phyloP scores from a whole-genome alignment of 352 stramenopile genomes.

The Globisporangium sylvaticum region DNA sequence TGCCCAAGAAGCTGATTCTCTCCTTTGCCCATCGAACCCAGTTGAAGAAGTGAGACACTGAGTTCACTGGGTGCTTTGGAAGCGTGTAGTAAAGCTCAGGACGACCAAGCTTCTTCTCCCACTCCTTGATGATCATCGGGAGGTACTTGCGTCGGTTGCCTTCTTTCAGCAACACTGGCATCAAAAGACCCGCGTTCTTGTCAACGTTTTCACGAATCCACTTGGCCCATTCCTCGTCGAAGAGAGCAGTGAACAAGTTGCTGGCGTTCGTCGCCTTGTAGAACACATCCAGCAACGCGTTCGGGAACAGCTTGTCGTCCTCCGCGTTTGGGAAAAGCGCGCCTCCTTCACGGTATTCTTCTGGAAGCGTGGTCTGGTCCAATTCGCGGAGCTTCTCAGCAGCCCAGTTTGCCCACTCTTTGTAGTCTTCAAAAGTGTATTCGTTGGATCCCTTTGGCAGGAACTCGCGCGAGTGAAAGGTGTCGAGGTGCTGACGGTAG shows the following conservation, averaged over 20 bases:
- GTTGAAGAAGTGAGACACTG: constrained; percentile 64
- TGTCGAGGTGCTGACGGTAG: constrained; percentile 80
- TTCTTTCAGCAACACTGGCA: constrained; percentile 37
- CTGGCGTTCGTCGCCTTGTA: constrained; percentile 38
- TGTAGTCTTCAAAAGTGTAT: constrained; percentile 57
- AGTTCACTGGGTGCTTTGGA: constrained; percentile 53
- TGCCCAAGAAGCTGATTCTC: constrained; percentile 56
- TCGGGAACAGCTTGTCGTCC: constrained; percentile 52
- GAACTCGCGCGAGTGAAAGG: constrained; percentile 73
- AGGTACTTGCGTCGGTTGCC: constrained; percentile 57
- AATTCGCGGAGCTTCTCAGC: constrained; percentile 41
- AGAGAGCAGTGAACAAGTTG: constrained; percentile 61
- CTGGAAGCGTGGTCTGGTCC: constrained; percentile 37
- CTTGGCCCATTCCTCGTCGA: constrained; percentile 46
- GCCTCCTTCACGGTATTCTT: constrained; percentile 55
- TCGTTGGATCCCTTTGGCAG: constrained; percentile 42
- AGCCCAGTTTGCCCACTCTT: constrained; percentile 60
- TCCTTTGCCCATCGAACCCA: constrained; percentile 85
- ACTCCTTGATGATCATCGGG: constrained; percentile 44
- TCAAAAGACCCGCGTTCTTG: constrained; percentile 42
- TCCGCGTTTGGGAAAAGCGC: constrained; percentile 54
- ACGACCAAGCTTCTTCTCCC: constrained; percentile 53
- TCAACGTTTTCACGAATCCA: constrained; percentile 64
- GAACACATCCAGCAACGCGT: constrained; percentile 61
- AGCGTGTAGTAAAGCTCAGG: constrained; percentile 65